Percentiles rank a stretch among this genome's conserved stretches.
phyloP scores from a whole-genome alignment of 2,329 filamentous ascomycete species.

The Sporothrix dimorphospora region DNA sequence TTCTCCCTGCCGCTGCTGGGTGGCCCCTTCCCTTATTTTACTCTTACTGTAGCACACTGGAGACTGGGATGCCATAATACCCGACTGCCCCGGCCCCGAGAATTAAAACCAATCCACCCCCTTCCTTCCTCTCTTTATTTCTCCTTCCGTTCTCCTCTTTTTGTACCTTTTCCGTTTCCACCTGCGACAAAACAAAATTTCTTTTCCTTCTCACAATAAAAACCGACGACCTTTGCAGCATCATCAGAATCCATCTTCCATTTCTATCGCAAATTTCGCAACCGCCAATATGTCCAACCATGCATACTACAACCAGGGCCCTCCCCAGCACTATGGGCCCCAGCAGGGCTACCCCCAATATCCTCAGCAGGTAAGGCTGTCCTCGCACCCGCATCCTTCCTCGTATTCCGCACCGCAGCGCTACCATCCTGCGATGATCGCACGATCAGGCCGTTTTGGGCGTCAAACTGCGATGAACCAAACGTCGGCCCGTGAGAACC shows the following conservation, averaged over 20 bases:
- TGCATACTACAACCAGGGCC: conserved; percentile 44
- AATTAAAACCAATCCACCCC: conserved; percentile 19
- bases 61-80: conserved; percentile 1
- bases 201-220: conserved; percentile 2
- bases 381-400: neutral
- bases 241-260: neutral
- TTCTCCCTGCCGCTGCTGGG: conserved; percentile 13
- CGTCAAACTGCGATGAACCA: neutral
- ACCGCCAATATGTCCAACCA: conserved; percentile 43
- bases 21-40: conserved; percentile 13
- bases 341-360: conserved; percentile 47
- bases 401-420: conserved; percentile 2
- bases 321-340: conserved; percentile 36
- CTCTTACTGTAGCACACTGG: neutral
- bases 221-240: neutral
- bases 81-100: conserved; percentile 18
- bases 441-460: neutral
- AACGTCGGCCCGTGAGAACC: no score
- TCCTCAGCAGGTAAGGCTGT: conserved; percentile 47
- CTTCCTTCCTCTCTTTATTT: neutral
- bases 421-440: neutral
- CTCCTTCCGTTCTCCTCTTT: neutral
- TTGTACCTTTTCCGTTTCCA: neutral
- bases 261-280: neutral
- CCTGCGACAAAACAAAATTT: neutral